Base-by-base conservation (phyloP, 1,284 basidiomycete genomes). In the Apiotrichum sp. region DNA sequence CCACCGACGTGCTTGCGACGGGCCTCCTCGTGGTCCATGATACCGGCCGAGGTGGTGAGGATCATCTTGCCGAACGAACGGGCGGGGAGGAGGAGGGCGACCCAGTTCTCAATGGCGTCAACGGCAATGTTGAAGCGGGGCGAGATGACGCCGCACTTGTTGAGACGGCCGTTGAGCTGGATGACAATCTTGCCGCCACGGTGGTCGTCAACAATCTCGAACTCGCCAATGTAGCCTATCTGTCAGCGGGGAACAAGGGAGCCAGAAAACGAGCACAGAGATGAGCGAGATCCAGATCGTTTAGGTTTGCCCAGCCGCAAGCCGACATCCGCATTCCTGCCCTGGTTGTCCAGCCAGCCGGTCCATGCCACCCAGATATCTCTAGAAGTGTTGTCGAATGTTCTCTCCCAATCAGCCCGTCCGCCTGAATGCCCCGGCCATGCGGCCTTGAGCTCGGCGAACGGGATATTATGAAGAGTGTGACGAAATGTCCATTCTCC, bases 121-220 rank as follows among this genome's bases (percentile, higher is more conserved):
- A 92, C 87, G 75, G 93, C 89, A 64, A 98, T 86, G 80, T 98
- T 98, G 85, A 93, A 98, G 57, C 95, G 87, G 47, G 93, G 93
- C 36, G 95, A 98, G 80, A 99, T 97, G 73, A 98, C 96, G 75
- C 95, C 96, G 22, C 86, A 87, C 83, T 99, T 98, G 86, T 98
- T 99, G 69, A 99, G 84, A 61, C 93, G 89, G 58, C 96, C 96
- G 77, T 97, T 98, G 62, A 99, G 86, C 80, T 98, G 93, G 67
- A 98, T 85, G 69, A 99, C 93, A 67, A 99, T 90, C 82, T 99
- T 99, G 75, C 93, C 93, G 14, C 92, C 87, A 63, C 96, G 93
- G 80, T 98, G 96, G 82, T 99, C 96, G 75, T 99, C 96, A 75
- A 99, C 88, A 79, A 97, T 89, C 80, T 98, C 95, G 75, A 98